Conservation (phyloP, 2,329 filamentous ascomycete genomes). For the Aureobasidium pullulans region DNA sequence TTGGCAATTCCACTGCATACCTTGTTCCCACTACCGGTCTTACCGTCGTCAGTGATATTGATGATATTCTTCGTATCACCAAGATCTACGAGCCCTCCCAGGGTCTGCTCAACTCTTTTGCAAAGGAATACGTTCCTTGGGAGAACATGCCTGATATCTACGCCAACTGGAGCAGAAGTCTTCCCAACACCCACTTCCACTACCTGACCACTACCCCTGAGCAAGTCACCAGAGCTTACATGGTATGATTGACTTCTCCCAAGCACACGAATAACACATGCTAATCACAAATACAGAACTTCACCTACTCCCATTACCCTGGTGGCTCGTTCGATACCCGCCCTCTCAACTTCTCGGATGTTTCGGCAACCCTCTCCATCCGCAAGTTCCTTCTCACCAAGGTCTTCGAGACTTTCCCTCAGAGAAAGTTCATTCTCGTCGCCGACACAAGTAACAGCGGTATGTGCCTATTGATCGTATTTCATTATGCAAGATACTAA, state of each 20-base stretch:
- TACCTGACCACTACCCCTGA: constrained; percentile 76
- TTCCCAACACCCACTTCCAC: constrained; percentile 68
- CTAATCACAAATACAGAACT: constrained; percentile 32
- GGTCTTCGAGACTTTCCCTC: constrained; percentile 66
- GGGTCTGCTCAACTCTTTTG: constrained; percentile 70
- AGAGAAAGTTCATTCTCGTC: constrained; percentile 67
- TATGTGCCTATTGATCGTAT: constrained; percentile 27
- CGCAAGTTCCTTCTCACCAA: constrained; percentile 62
- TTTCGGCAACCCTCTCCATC: constrained; percentile 63
- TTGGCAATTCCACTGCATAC: constrained; percentile 69
- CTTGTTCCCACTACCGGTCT: constrained; percentile 63
- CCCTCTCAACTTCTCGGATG: constrained; percentile 72
- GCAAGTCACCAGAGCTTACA: constrained; percentile 69
- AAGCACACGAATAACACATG: neutral
- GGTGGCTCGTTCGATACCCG: constrained; percentile 70
- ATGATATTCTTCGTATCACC: constrained; percentile 72
- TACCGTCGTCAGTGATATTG: constrained; percentile 70
- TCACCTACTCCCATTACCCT: constrained; percentile 72
- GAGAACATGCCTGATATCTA: constrained; percentile 76
- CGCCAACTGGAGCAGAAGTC: constrained; percentile 61
- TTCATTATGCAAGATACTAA: neutral
- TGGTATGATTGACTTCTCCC: constrained; percentile 32
- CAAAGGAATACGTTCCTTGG: constrained; percentile 62
- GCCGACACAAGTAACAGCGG: constrained; percentile 68
- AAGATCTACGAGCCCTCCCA: constrained; percentile 72